Evolutionary conservation across 371 early-diverging fungal species (phyloP).

Genomic region (Haplosporangium sp.): DNA sequence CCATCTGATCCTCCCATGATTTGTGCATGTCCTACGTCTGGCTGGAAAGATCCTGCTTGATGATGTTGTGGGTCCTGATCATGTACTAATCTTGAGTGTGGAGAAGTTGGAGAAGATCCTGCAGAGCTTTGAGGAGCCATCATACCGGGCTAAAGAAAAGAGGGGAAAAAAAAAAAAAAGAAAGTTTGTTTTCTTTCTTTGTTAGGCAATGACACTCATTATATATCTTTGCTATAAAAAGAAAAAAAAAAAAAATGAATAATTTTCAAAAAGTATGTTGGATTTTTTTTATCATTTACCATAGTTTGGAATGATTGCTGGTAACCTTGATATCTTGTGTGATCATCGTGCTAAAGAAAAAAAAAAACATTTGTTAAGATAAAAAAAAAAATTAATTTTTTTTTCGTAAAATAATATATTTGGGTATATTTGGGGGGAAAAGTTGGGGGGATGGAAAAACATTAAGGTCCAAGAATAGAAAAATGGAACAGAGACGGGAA

Average conservation of each 20-base stretch:
- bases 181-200: not conserved
- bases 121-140: constrained; percentile 48
- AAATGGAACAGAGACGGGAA: not conserved
- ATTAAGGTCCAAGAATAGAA: not conserved
- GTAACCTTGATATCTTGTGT: constrained; percentile 45
- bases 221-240: not conserved
- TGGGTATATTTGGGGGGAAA: not conserved
- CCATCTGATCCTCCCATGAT: constrained; percentile 20
- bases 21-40: constrained; percentile 25
- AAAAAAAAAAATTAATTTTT: too few relatives aligned
- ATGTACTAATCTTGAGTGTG: constrained; percentile 25
- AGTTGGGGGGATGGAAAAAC: not conserved
- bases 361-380: not conserved
- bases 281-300: constrained; percentile 17
- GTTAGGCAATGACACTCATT: too few relatives aligned
- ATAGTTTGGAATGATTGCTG: constrained; percentile 29
- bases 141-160: constrained; percentile 39
- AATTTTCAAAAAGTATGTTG: not conserved
- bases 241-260: not conserved
- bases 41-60: constrained; percentile 30
- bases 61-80: constrained; percentile 29
- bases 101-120: constrained; percentile 46
- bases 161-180: not conserved
- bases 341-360: constrained; percentile 36
- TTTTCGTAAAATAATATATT: not conserved